Percentiles rank a stretch among this genome's conserved stretches.
These are phyloP conservation scores for Blastocystis sp. DNA, from an alignment of 352 stramenopile genomes.

Conservation along the genomic window DNA sequence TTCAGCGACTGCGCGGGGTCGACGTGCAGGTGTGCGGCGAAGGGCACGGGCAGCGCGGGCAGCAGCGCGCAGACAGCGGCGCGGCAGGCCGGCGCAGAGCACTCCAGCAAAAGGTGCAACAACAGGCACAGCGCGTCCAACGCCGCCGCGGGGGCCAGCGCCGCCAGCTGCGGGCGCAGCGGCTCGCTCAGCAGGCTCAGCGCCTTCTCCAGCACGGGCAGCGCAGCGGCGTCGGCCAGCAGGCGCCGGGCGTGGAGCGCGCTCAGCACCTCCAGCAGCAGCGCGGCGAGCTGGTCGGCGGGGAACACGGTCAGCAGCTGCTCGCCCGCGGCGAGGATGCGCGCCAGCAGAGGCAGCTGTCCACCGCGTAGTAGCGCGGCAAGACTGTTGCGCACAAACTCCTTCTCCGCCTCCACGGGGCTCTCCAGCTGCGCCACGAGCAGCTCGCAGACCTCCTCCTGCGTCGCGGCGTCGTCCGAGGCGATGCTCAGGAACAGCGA, in stretches of 20 bases:
- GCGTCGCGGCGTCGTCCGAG: not conserved
- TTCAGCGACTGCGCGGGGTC: not conserved
- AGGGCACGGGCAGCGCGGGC: not conserved
- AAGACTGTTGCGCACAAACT: conserved; percentile 46
- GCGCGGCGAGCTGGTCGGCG: conserved; percentile 27
- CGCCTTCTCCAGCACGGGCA: not conserved
- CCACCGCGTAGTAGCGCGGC: not conserved
- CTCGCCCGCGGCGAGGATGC: not conserved
- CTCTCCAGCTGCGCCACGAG: not conserved
- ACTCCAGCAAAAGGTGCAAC: not conserved
- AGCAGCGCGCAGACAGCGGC: not conserved
- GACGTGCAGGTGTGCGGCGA: not conserved
- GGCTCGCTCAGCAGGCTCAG: not conserved
- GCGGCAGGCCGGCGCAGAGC: not conserved
- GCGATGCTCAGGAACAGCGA: conserved; percentile 49
- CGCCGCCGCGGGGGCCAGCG: not conserved
- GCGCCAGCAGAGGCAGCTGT: not conserved
- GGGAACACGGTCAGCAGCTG: not conserved
- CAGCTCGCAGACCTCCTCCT: conserved; percentile 47
- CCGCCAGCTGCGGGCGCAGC: not conserved
- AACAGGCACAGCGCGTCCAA: not conserved
- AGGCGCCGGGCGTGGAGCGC: not conserved
- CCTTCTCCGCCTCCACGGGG: not conserved
- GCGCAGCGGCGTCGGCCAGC: not conserved
- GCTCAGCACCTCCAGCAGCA: conserved; percentile 13